A percentile compares a stretch with the other conserved stretches of the same genome.
Evolutionary conservation across 257 asterid species (phyloP).

Genomic region (Nicotiana tabacum): DNA sequence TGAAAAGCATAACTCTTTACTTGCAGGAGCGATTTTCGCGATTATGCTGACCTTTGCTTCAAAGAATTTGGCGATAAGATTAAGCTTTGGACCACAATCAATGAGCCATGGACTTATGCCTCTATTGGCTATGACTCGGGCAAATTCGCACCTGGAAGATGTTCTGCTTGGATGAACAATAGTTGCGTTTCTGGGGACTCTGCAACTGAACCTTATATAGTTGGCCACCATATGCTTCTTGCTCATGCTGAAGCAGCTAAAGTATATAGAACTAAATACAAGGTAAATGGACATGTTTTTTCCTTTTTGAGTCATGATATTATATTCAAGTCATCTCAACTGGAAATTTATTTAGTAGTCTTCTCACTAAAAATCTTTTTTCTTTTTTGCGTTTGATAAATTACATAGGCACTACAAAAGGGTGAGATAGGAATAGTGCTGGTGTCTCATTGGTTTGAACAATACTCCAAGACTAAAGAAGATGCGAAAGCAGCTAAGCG

Average conservation of each 20-base stretch:
- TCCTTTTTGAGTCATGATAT: too few relatives aligned
- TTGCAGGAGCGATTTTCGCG: constrained; percentile 16
- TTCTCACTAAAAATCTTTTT: not conserved
- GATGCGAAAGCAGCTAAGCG: constrained; percentile 7
- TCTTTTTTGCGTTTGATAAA: not conserved
- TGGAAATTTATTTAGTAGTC: too few relatives aligned
- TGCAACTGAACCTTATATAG: constrained; percentile 26
- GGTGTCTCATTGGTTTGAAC: constrained; percentile 11
- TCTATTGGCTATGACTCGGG: constrained; percentile 13
- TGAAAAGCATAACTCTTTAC: not conserved
- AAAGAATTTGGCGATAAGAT: constrained; percentile 23
- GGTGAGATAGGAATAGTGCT: constrained; percentile 14
- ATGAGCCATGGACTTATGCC: constrained; percentile 17
- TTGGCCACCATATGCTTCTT: constrained; percentile 26
- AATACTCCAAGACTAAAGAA: not conserved
- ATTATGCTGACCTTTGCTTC: constrained; percentile 22
- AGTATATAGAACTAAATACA: constrained; percentile 12
- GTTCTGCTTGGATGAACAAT: constrained; percentile 15
- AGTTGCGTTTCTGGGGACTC: constrained; percentile 20
- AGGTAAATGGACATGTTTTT: not conserved
- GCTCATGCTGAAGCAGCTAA: constrained; percentile 17
- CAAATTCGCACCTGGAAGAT: constrained; percentile 14
- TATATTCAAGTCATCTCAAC: not conserved
- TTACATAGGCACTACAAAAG: constrained; percentile 16
- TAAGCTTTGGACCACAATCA: constrained; percentile 16